Evolutionary conservation across 2,329 filamentous ascomycete species (phyloP).

Genomic region (Nemania bipapillata): DNA sequence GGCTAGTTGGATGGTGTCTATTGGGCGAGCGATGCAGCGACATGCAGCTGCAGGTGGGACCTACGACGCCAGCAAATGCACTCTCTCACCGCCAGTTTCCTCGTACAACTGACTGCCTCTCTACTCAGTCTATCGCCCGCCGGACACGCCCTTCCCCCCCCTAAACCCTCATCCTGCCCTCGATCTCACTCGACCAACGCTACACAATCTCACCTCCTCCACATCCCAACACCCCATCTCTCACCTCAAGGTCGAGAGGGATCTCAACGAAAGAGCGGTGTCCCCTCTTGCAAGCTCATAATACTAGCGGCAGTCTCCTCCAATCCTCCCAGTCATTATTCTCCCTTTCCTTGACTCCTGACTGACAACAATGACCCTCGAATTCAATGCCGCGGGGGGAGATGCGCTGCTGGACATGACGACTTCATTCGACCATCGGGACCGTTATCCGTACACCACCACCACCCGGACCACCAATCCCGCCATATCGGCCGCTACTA

Average conservation of each 20-base stretch:
- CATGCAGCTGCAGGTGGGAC: slow-evolving; percentile 52
- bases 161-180: slow-evolving; percentile 48
- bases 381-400: slow-evolving; percentile 68
- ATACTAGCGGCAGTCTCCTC: slow-evolving; percentile 59
- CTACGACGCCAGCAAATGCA: slow-evolving; percentile 50
- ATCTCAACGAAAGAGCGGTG: slow-evolving; percentile 59
- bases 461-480: slow-evolving; percentile 55
- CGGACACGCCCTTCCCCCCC: slow-evolving; percentile 43
- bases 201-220: slow-evolving; percentile 51
- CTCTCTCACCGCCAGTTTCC: slow-evolving; percentile 53
- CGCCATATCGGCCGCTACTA: slow-evolving; percentile 54
- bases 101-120: slow-evolving; percentile 48
- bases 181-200: slow-evolving; percentile 51
- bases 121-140: slow-evolving; percentile 41
- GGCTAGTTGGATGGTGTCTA: slow-evolving; percentile 30
- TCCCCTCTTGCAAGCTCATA: slow-evolving; percentile 57
- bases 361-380: slow-evolving; percentile 65
- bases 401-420: slow-evolving; percentile 69
- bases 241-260: slow-evolving; percentile 44
- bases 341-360: slow-evolving; percentile 48
- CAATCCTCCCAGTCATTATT: slow-evolving; percentile 52
- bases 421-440: slow-evolving; percentile 67
- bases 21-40: slow-evolving; percentile 42
- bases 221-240: slow-evolving; percentile 43
- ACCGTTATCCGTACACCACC: slow-evolving; percentile 65